Evolutionary conservation across 139 green algal species (phyloP), one percentile per base, ranked within the genome.

Genomic region (Microglena sp.): DNA sequence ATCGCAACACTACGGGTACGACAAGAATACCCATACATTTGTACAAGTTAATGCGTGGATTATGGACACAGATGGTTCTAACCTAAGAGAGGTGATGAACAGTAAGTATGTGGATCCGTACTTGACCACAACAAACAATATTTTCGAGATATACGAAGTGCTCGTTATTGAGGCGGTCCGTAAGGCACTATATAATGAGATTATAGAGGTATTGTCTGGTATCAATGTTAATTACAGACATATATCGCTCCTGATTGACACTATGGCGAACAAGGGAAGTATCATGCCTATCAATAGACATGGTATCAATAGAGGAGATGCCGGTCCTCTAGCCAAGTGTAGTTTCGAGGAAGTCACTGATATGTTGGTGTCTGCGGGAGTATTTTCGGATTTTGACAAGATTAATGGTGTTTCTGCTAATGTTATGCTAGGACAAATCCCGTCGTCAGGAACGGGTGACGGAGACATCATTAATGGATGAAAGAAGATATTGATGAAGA

Each of bases 321-420:
- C 31, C 70, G 90, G 69, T 40, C 90, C 70, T 24, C 74, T 97
- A 45, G 86, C 89, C 71, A 86, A 90, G 59, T 88, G 80, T 60
- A 89, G 79, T n/a, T 97, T 97, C 63, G 90, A 97, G 75, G 88
- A 95, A 81, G 95, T 84, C 0, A 82, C 86, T 3, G 86, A 96
- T 56, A 92, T 92, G 31, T 69, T 97, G 22, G 79, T 92, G 66
- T 76, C 85, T 21, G 90, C 90, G 0, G 78, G 88, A 1, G 75
- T 77, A 15, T 95, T 85, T 75, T 74, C 74, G 2, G 90, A 96
- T 78, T 55, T 62, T 1, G 90, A 97, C 72, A 28, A 33, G 11
- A 80, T 96, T 72, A 71, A 63, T 32, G 87, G 90, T 26, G 86
- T 96, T 40, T 82, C 74, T 3, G 84, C 90, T 60, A 93, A 94